These are phyloP conservation scores for Fusarium piperis DNA, from an alignment of 2,329 filamentous ascomycete species.

Conservation along the genomic window DNA sequence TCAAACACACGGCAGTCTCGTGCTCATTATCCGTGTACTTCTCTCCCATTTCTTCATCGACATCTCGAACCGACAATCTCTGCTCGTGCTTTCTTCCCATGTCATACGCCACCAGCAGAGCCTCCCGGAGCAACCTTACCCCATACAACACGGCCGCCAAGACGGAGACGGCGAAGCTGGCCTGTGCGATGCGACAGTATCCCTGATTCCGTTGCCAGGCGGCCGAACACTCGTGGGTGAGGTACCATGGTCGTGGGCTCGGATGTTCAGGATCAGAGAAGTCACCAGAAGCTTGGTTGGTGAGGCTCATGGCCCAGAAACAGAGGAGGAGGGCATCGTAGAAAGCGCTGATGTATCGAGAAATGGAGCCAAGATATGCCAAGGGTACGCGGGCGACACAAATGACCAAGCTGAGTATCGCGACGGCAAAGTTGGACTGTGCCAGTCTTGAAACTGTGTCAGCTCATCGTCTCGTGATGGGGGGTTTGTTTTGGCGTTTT, in stretches of 20 bases:
- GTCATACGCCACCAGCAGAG: slow-evolving; percentile 12
- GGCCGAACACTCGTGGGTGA: slow-evolving; percentile 32
- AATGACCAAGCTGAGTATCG: slow-evolving; percentile 43
- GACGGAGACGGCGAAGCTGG: slow-evolving; percentile 32
- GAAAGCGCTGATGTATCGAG: slow-evolving; percentile 34
- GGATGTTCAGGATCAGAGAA: slow-evolving; percentile 36
- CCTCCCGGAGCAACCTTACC: slow-evolving; percentile 21
- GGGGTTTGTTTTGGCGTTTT: rapidly evolving
- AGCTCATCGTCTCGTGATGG: neutral
- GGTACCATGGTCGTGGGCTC: slow-evolving; percentile 42
- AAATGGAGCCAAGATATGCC: slow-evolving; percentile 35
- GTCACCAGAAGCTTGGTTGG: slow-evolving; percentile 38
- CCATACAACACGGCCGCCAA: slow-evolving; percentile 32
- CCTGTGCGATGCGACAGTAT: slow-evolving; percentile 37
- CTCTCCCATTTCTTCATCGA: neutral
- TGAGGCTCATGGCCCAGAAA: slow-evolving; percentile 42
- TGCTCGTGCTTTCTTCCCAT: slow-evolving; percentile 9
- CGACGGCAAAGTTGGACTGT: slow-evolving; percentile 43
- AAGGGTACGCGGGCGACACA: slow-evolving; percentile 40
- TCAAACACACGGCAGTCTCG: neutral
- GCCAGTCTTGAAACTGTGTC: slow-evolving; percentile 32
- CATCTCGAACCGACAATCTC: neutral
- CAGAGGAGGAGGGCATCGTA: slow-evolving; percentile 44
- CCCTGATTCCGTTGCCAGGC: slow-evolving; percentile 22
- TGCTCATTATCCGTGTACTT: slow-evolving; percentile 14